Conservation (phyloP, 768 basidiomycete genomes). For the Lanmaoa pseudosensibilis region DNA sequence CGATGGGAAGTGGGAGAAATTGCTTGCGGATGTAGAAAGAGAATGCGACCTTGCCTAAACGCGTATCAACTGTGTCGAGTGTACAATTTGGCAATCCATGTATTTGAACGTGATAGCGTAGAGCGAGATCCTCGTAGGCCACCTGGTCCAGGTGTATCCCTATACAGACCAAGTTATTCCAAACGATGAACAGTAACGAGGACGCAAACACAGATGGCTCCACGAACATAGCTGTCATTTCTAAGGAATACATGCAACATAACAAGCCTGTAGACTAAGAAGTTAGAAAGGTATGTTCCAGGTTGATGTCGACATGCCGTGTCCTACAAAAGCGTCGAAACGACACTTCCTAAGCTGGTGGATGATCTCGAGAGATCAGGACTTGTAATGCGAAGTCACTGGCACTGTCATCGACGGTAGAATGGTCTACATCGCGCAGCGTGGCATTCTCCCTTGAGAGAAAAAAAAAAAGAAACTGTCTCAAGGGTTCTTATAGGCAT, state of each 20-base stretch:
- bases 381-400: slow-evolving; percentile 51
- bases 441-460: slow-evolving; percentile 57
- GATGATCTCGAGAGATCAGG: slow-evolving; percentile 55
- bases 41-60: slow-evolving; percentile 23
- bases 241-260: background rate
- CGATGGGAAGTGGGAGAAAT: slow-evolving; percentile 26
- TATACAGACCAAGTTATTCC: too few relatives aligned
- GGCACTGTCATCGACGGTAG: slow-evolving; percentile 65
- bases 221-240: background rate
- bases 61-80: background rate
- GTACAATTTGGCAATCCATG: background rate
- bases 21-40: slow-evolving; percentile 25
- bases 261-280: background rate
- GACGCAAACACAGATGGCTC: background rate
- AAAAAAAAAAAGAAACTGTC: slow-evolving; percentile 5
- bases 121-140: background rate
- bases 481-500: slow-evolving; percentile 23
- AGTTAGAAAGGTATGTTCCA: slow-evolving; percentile 43
- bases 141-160: too few relatives aligned
- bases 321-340: slow-evolving; percentile 48
- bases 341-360: slow-evolving; percentile 68
- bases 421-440: slow-evolving; percentile 55
- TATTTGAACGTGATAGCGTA: background rate
- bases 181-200: background rate
- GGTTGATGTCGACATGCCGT: slow-evolving; percentile 62